phyloP scores from a whole-genome alignment of 2,329 filamentous ascomycete genomes.

The Lasiodiplodia gonubiensis region DNA sequence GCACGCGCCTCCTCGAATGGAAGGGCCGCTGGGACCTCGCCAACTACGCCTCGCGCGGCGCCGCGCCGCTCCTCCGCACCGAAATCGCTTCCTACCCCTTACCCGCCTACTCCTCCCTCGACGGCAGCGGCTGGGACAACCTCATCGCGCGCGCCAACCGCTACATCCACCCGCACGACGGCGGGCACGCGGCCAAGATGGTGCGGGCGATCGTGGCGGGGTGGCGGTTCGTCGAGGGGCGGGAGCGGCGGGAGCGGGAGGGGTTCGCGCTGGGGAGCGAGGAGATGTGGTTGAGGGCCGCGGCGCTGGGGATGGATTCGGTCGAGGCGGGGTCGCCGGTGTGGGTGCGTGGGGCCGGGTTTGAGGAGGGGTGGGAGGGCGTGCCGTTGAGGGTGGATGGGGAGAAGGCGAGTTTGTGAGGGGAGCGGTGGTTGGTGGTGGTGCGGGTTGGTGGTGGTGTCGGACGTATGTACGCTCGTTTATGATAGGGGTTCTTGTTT shows the following conservation, averaged over 20 bases:
- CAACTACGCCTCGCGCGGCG: conserved; percentile 72
- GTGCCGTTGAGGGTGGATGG: conserved; percentile 32
- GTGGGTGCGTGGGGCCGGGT: conserved; percentile 69
- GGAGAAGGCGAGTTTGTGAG: background rate
- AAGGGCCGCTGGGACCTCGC: conserved; percentile 78
- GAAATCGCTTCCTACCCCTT: background rate
- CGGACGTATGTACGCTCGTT: too few species aligned
- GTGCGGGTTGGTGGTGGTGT: too few species aligned
- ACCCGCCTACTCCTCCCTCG: too few species aligned
- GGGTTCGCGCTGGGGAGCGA: conserved; percentile 48
- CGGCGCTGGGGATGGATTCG: conserved; percentile 67
- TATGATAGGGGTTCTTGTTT: too few species aligned
- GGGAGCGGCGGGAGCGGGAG: background rate
- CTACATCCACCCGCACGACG: conserved; percentile 60
- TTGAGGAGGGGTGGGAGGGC: conserved; percentile 68
- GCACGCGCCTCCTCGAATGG: conserved; percentile 77
- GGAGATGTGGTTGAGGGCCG: conserved; percentile 65
- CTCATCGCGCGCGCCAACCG: conserved; percentile 54
- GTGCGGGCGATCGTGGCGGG: conserved; percentile 72
- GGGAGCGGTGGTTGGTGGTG: too few species aligned
- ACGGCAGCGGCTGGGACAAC: conserved; percentile 49
- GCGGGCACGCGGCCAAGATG: conserved; percentile 82
- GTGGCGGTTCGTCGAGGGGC: conserved; percentile 51
- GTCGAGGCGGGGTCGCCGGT: conserved; percentile 58
- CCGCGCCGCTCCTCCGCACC: conserved; percentile 63